phyloP scores from a whole-genome alignment of 2,329 filamentous ascomycete species.

The Colletotrichum euphorbiae region DNA sequence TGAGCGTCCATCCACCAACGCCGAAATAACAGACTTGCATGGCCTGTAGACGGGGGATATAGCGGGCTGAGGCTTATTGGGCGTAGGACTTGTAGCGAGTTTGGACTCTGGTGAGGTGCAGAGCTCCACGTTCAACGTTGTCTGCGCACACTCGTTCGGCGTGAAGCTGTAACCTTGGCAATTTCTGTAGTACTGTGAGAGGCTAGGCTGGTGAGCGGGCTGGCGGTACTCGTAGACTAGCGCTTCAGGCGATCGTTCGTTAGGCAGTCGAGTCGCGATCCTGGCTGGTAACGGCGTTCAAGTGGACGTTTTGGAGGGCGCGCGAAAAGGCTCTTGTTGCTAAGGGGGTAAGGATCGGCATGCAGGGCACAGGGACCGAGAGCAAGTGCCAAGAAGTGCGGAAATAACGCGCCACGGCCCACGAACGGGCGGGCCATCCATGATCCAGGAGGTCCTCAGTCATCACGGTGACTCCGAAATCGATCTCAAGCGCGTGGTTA shows the following conservation, averaged over 20 bases:
- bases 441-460: conserved; percentile 32
- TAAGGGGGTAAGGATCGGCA: conserved; percentile 38
- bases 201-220: conserved; percentile 3
- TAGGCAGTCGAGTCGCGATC: conserved; percentile 21
- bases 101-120: no score
- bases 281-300: conserved; percentile 27
- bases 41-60: neutral
- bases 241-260: conserved; percentile 28
- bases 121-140: no score
- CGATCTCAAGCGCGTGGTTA: conserved; percentile 11
- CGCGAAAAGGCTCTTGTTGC: conserved; percentile 19
- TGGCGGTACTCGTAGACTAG: conserved; percentile 24
- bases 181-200: no score
- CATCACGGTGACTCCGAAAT: conserved; percentile 40
- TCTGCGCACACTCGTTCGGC: no score
- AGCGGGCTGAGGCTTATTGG: conserved; percentile 3
- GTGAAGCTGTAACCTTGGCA: no score
- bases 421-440: conserved; percentile 27
- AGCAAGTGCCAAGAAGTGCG: conserved; percentile 21
- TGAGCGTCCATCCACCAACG: neutral
- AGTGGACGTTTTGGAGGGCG: conserved; percentile 6
- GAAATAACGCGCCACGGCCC: conserved; percentile 31
- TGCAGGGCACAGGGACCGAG: conserved; percentile 13
- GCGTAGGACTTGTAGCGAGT: neutral
- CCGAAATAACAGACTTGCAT: neutral